Conservation (phyloP, 2,329 filamentous ascomycete genomes). For the Parastagonospora nodorum region DNA sequence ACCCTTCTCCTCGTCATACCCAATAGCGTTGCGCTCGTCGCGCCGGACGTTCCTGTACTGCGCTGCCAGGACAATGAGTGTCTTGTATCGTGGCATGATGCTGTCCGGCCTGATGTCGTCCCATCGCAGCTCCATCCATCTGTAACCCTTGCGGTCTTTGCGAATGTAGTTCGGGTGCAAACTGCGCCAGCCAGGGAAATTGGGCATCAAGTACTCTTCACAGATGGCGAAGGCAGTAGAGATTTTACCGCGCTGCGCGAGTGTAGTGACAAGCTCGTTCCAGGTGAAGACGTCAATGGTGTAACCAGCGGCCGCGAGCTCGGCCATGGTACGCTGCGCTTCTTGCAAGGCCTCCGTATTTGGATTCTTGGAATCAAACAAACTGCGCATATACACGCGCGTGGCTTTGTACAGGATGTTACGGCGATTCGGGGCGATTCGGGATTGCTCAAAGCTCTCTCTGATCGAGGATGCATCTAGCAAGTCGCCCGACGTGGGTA, state of each 20-base stretch:
- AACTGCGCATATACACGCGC: slow-evolving; percentile 58
- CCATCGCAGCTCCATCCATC: slow-evolving; percentile 37
- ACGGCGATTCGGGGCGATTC: slow-evolving; percentile 46
- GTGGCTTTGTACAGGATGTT: slow-evolving; percentile 57
- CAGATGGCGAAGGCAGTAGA: slow-evolving; percentile 74
- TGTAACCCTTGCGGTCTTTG: slow-evolving; percentile 24
- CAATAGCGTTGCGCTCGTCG: slow-evolving; percentile 39
- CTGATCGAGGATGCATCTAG: slow-evolving; percentile 22
- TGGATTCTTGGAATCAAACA: slow-evolving; percentile 58
- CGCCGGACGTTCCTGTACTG: slow-evolving; percentile 42
- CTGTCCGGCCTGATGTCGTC: slow-evolving; percentile 25
- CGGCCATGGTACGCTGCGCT: slow-evolving; percentile 50
- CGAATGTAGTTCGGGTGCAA: slow-evolving; percentile 30
- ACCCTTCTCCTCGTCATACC: slow-evolving; percentile 23
- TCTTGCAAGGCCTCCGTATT: slow-evolving; percentile 30
- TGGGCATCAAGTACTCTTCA: slow-evolving; percentile 77
- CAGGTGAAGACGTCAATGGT: slow-evolving; percentile 75
- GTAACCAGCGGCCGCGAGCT: slow-evolving; percentile 71
- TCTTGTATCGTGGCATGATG: slow-evolving; percentile 51
- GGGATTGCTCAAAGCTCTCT: slow-evolving; percentile 22
- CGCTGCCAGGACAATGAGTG: slow-evolving; percentile 49
- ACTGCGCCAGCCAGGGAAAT: slow-evolving; percentile 74
- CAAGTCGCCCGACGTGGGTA: slow-evolving; percentile 20
- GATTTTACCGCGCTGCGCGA: slow-evolving; percentile 65
- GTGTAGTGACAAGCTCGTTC: slow-evolving; percentile 75